Percentiles rank a stretch among this genome's conserved stretches.
phyloP scores from a whole-genome alignment of 805 yeast genomes.

The Teunomyces funiuensis region DNA sequence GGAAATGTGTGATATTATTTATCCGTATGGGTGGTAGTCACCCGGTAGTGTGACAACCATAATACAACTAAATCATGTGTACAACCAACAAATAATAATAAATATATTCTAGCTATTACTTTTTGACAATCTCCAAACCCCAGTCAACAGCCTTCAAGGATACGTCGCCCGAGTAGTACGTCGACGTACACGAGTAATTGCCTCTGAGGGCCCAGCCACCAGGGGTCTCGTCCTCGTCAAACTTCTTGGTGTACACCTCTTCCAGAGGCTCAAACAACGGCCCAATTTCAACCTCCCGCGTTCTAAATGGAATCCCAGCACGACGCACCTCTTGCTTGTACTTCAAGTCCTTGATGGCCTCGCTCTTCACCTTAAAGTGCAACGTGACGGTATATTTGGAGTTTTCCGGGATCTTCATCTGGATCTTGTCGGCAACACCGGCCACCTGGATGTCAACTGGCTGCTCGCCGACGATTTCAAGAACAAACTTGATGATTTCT shows the following conservation, averaged over 20 bases:
- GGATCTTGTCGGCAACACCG: conserved; percentile 25
- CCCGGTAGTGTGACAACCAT: too few relatives aligned
- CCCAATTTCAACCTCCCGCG: conserved; percentile 31
- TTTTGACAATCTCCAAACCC: conserved; percentile 35
- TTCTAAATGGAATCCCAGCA: conserved; percentile 33
- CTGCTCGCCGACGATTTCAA: conserved; percentile 30
- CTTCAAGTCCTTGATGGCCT: conserved; percentile 27
- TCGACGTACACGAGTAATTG: conserved; percentile 27
- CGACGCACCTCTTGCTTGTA: conserved; percentile 38
- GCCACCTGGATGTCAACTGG: conserved; percentile 24
- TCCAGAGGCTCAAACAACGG: conserved; percentile 33
- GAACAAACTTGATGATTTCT: conserved; percentile 29
- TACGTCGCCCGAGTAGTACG: conserved; percentile 34
- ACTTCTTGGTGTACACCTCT: conserved; percentile 28
- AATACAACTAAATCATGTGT: neutral
- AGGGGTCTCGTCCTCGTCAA: conserved; percentile 38
- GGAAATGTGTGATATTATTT: too few relatives aligned
- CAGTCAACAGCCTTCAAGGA: conserved; percentile 29
- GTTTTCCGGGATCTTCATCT: conserved; percentile 37
- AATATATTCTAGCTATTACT: conserved; percentile 15
- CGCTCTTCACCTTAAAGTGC: conserved; percentile 31
- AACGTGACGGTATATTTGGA: conserved; percentile 33
- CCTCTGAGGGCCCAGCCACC: conserved; percentile 41
- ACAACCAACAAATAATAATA: neutral
- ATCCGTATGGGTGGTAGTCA: too few relatives aligned